These are phyloP conservation scores for Voacanga thouarsii DNA, from an alignment of 257 asterid genomes.

Conservation along the genomic window DNA sequence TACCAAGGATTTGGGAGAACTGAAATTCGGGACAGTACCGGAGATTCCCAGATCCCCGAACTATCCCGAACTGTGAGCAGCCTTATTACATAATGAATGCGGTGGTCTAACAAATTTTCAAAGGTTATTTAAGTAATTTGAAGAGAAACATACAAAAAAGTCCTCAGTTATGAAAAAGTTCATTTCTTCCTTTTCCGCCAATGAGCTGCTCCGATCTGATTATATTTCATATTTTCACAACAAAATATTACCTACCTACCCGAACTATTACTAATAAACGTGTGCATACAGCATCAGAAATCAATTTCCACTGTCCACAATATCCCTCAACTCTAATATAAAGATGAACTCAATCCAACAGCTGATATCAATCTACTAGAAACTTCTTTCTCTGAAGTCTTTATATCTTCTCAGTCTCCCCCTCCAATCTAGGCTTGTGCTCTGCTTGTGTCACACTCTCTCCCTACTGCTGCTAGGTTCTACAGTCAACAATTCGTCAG, in stretches of 20 bases:
- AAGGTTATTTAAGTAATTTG: neutral
- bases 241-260: neutral
- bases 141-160: neutral
- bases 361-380: too few species aligned
- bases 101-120: neutral
- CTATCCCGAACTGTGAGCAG: too few species aligned
- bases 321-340: neutral
- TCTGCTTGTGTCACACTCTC: slow-evolving; percentile 37
- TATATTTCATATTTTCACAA: neutral
- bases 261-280: too few species aligned
- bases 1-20: too few species aligned
- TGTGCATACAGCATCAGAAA: neutral
- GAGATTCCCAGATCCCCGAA: too few species aligned
- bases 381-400: too few species aligned
- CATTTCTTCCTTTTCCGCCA: neutral
- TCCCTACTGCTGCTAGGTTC: neutral
- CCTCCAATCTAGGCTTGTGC: slow-evolving; percentile 32
- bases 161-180: neutral
- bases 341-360: too few species aligned
- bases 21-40: too few species aligned
- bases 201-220: neutral
- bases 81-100: too few species aligned
- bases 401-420: neutral
- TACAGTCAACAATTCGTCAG: neutral
- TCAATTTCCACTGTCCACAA: neutral